Conservation (phyloP, 495 filamentous ascomycete species). For the Podospora anserina region DNA sequence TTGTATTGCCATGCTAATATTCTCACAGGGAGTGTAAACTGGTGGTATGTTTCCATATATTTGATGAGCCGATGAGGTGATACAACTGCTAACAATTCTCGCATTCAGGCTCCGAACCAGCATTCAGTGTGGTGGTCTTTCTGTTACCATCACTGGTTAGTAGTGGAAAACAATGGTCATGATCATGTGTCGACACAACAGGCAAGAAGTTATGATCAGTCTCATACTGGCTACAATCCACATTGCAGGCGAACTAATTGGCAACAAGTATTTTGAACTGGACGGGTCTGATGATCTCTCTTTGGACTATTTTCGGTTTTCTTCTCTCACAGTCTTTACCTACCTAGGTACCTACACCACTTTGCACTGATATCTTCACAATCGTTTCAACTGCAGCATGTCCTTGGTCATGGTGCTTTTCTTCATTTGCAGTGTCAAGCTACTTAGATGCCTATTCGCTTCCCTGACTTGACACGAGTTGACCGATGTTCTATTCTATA, state of each 20-base stretch:
- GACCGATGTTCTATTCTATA: no score
- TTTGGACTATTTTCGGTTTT: background rate
- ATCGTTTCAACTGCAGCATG: background rate
- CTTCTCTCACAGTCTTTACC: background rate
- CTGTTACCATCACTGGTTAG: background rate
- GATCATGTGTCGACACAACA: no score
- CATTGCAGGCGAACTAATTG: no score
- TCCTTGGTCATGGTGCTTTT: background rate
- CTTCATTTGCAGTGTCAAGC: no score
- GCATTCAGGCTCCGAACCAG: background rate
- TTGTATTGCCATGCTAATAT: background rate
- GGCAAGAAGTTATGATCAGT: no score
- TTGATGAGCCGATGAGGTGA: no score
- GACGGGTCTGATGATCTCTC: no score
- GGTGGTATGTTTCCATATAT: background rate
- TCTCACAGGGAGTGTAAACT: background rate
- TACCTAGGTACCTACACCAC: background rate
- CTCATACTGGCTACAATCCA: no score
- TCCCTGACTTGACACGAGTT: no score
- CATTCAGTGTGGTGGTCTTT: background rate
- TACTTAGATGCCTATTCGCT: no score
- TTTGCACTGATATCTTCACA: background rate
- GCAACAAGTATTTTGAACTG: no score
- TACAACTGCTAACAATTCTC: background rate
- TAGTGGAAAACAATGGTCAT: background rate